Evolutionary conservation across 345 rosid species (phyloP), one percentile per base, ranked within the genome.

Genomic region (Hibiscus mutabilis): DNA sequence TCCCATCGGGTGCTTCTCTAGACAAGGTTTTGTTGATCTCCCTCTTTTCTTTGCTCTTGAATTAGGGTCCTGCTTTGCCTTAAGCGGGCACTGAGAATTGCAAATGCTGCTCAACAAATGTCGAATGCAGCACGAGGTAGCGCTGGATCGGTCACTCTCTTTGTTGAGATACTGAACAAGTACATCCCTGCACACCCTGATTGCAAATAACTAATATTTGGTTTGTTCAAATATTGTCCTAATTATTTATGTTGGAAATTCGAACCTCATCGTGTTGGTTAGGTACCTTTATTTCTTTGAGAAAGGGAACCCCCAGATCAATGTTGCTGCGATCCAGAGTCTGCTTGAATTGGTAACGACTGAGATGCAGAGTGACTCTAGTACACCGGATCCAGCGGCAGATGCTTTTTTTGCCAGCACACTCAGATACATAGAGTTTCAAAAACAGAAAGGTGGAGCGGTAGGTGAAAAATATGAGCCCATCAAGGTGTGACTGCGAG

Each of bases 161-260:
- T 95, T 81, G 89, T 95, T 31, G 99, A 95, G 87, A 90, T 95
- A 77, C 78, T 95, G 79, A 95, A 92, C 87, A 95, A 95, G 99
- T 92, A 91, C 42, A 24, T 55, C 7, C 62, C 40, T 21, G 29
- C 60, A 72, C 19, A 42, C 47, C 46, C 51, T 33, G 19, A 14
- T 29, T 52, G 59, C n/a, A 6, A 66, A 44, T 15, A 66, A 3
- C 21, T 46, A 24, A 5, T 44, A 24, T 25, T 66, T 22, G 16
- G n/a, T 15, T 66, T 35, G 16, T 37, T 47, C 4, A 37, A 47
- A n/a, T 22, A 27, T 40, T 35, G 12, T 60, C 62, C 60, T 56
- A 35, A 72, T 58, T 37, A 59, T 69, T 37, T 19, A 33, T 19
- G 27, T 19, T 18, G 25, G 57, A 31, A 63, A 70, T 22, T 29